These are phyloP conservation scores for Aspergillus ochraceus DNA, from an alignment of 2,329 filamentous ascomycete species.

Conservation along the genomic window DNA sequence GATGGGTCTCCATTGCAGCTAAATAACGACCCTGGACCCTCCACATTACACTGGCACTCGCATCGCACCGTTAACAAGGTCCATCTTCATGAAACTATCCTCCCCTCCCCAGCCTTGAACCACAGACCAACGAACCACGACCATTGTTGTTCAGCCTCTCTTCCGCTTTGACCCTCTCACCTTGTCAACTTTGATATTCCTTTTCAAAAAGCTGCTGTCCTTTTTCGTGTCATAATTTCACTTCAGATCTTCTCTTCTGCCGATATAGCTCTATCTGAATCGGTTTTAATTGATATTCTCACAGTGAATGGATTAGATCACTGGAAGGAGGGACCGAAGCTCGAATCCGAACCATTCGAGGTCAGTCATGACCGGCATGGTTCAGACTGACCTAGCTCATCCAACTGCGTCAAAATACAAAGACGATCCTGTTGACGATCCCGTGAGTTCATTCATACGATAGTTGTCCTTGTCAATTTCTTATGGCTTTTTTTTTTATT, in stretches of 20 bases:
- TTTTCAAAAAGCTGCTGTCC: conserved; percentile 17
- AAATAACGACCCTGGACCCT: conserved; percentile 44
- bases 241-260: conserved; percentile 15
- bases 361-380: conserved; percentile 44
- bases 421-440: conserved; percentile 48
- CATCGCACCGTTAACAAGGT: conserved; percentile 25
- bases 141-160: conserved; percentile 20
- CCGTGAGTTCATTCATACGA: conserved; percentile 41
- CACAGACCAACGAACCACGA: conserved; percentile 29
- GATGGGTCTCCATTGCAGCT: conserved; percentile 34
- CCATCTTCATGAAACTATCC: conserved; percentile 16
- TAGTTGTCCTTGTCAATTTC: conserved; percentile 16
- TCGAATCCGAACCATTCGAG: conserved; percentile 25
- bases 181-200: conserved; percentile 23
- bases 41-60: conserved; percentile 27
- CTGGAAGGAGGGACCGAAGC: neutral
- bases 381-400: conserved; percentile 44
- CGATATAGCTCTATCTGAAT: conserved; percentile 12
- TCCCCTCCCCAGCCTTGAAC: conserved; percentile 24
- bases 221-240: conserved; percentile 14
- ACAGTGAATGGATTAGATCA: conserved; percentile 1
- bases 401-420: conserved; percentile 45
- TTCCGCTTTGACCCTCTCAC: conserved; percentile 25
- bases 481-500: conserved; percentile 13
- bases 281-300: conserved; percentile 5